These are phyloP conservation scores for Lachnellula occidentalis DNA, from an alignment of 2,329 filamentous ascomycete species.

Conservation along the genomic window DNA sequence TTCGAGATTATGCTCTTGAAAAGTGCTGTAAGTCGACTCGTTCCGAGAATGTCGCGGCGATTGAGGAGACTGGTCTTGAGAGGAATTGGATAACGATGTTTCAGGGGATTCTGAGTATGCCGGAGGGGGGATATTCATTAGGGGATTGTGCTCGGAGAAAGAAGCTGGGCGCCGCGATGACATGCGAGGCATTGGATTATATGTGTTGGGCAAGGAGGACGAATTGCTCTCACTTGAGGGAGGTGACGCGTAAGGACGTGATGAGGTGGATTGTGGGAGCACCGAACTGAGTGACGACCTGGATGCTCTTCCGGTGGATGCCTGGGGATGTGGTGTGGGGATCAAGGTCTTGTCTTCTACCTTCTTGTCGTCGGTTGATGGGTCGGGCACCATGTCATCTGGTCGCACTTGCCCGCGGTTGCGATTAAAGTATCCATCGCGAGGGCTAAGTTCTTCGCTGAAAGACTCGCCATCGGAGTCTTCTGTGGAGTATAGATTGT, in stretches of 20 bases:
- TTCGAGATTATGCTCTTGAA: constrained; percentile 23
- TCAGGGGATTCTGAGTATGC: constrained; percentile 22
- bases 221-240: constrained; percentile 3
- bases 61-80: neutral
- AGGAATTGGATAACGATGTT: constrained; percentile 3
- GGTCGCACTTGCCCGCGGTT: constrained; percentile 13
- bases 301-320: constrained; percentile 11
- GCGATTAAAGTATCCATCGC: constrained; percentile 29
- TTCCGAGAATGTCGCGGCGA: constrained; percentile 2
- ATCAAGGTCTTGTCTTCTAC: constrained; percentile 24
- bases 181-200: constrained; percentile 11
- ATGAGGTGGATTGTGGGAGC: constrained; percentile 13
- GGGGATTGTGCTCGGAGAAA: constrained; percentile 10
- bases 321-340: constrained; percentile 13
- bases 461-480: constrained; percentile 23
- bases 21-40: constrained; percentile 21
- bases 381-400: constrained; percentile 23
- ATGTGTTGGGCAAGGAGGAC: constrained; percentile 7
- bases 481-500: constrained; percentile 22
- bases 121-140: constrained; percentile 23
- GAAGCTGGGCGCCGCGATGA: constrained; percentile 13
- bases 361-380: constrained; percentile 16
- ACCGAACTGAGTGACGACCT: constrained; percentile 15
- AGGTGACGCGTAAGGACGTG: constrained; percentile 20
- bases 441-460: constrained; percentile 26